These are phyloP conservation scores for Boletus mariae DNA, from an alignment of 1,284 basidiomycete species.

Conservation along the genomic window DNA sequence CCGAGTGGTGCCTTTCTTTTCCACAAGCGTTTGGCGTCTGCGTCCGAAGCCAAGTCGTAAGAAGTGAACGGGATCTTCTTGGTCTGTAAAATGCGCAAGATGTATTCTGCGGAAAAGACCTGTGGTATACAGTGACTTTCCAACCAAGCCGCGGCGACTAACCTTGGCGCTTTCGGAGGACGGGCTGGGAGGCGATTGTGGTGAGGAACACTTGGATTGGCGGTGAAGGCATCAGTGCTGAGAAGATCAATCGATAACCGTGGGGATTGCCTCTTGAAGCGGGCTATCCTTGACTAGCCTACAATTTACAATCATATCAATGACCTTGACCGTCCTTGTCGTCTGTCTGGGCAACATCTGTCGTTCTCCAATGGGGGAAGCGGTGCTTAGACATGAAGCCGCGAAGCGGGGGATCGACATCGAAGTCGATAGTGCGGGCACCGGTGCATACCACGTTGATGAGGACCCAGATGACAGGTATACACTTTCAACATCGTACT, in stretches of 20 bases:
- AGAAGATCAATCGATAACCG: slow-evolving; percentile 3
- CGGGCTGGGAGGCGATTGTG: slow-evolving; percentile 78
- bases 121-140: background rate
- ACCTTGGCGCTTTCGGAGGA: slow-evolving; percentile 73
- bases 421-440: slow-evolving; percentile 69
- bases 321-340: slow-evolving; percentile 52
- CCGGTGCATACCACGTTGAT: slow-evolving; percentile 66
- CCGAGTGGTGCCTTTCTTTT: slow-evolving; percentile 69
- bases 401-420: slow-evolving; percentile 60
- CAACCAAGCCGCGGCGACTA: slow-evolving; percentile 1
- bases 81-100: slow-evolving; percentile 72
- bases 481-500: slow-evolving; percentile 13
- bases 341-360: slow-evolving; percentile 80
- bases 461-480: slow-evolving; percentile 73
- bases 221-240: slow-evolving; percentile 58
- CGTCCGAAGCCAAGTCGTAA: slow-evolving; percentile 80
- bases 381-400: slow-evolving; percentile 56
- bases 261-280: slow-evolving; percentile 1
- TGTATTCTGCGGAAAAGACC: slow-evolving; percentile 50
- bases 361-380: slow-evolving; percentile 78
- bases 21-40: slow-evolving; percentile 75
- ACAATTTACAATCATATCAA: slow-evolving; percentile 6
- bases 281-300: no score
- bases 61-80: slow-evolving; percentile 78
- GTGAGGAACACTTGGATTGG: slow-evolving; percentile 78